Evolutionary conservation across 2,329 filamentous ascomycete species (phyloP), one percentile per base, ranked within the genome.

Genomic region (Cladobotryum mycophilum): DNA sequence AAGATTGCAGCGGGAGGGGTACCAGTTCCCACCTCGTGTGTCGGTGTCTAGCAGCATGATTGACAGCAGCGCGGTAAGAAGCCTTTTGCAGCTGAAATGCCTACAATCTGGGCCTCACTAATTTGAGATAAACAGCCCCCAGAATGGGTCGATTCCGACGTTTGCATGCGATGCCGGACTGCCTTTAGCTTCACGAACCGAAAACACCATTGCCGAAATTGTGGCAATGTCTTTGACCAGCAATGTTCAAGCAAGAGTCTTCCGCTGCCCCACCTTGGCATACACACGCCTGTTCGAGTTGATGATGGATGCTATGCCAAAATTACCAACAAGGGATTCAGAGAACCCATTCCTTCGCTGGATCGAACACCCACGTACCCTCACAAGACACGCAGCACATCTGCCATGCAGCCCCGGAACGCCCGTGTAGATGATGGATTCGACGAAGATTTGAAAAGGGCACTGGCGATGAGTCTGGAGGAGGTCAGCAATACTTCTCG

Each of bases 181-280:
- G 73, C 89, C 15, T 99, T 99, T 62, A 96, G 89, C 44, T 96
- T 99, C 64, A 99, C 92, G 50, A 99, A 99, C 68, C 85, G 93
- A 63, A 99, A 97, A 67, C 93, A 99, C 66, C 93, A 99, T 68
- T 99, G 93, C 64, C 85, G 93, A 58, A 99, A 99, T 68, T 99
- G 93, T 64, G 93, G 93, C 47, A 96, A 93, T 69, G 93, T 95
- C 62, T 99, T 99, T 67, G 95, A 96, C 65, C 89, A 92, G 57
- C 85, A 93, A 61, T 99, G 93, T 65, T 97, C 92, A 13, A 85
- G 82, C 73, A 97, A 97, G 72, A 83, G 80, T 18, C 79, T 96
- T 38, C 86, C 93, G 5, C 75, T 99, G 14, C 92, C 93, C 13
- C 93, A 97, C 65, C 79, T 99, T 13, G 93, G 93, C 54, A 97